These are phyloP conservation scores for Leishmania lainsoni DNA, from an alignment of 208 protist species.

Conservation along the genomic window DNA sequence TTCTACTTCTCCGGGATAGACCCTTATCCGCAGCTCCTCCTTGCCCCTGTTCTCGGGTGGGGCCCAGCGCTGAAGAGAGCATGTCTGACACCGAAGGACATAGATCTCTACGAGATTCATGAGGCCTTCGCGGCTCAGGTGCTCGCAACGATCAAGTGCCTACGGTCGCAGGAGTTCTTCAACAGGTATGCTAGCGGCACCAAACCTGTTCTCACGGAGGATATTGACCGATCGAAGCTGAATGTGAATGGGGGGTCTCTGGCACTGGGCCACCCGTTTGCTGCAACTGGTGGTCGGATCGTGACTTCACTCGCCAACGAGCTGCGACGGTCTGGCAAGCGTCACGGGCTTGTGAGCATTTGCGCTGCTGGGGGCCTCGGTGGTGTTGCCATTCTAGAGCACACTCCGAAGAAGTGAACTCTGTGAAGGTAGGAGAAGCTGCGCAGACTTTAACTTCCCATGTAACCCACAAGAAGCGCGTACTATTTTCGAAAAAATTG, in stretches of 20 bases:
- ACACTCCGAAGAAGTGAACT: constrained; percentile 41
- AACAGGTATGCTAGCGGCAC: constrained; percentile 41
- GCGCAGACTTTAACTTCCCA: neutral
- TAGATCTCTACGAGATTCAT: constrained; percentile 90
- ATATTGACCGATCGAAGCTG: constrained; percentile 73
- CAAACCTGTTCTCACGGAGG: constrained; percentile 44
- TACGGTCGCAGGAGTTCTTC: constrained; percentile 76
- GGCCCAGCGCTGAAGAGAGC: constrained; percentile 67
- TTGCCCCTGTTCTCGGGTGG: constrained; percentile 86
- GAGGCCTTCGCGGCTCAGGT: constrained; percentile 92
- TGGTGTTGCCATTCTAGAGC: constrained; percentile 74
- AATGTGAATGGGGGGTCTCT: constrained; percentile 84
- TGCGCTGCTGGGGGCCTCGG: constrained; percentile 89
- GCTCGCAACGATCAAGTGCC: constrained; percentile 73
- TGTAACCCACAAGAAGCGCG: neutral
- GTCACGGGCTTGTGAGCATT: constrained; percentile 81
- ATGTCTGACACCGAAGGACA: constrained; percentile 71
- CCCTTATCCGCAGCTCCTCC: constrained; percentile 86
- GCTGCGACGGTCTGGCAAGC: constrained; percentile 77
- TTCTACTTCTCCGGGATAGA: constrained; percentile 83
- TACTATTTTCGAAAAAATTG: neutral
- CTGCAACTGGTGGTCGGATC: constrained; percentile 83
- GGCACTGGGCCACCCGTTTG: constrained; percentile 88
- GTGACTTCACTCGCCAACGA: constrained; percentile 80
- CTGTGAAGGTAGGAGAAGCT: neutral